Percentiles rank a stretch among this genome's conserved stretches.
Evolutionary conservation across 169 alveolate species (phyloP).

Genomic region (Plasmodium falciparum): DNA sequence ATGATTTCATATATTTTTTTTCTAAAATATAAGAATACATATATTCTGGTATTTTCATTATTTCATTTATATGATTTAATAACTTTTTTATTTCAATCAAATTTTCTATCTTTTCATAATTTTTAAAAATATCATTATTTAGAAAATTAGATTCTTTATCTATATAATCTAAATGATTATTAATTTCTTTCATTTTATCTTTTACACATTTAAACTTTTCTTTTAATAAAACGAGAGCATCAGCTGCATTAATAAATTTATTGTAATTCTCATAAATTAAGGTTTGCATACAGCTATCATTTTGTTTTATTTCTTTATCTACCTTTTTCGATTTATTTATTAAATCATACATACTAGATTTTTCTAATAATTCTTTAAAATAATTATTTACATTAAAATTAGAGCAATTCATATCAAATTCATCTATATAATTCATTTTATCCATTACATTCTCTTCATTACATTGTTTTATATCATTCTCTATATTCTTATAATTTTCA

Average conservation of each 20-base stretch:
- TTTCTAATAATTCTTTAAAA: constrained; percentile 66
- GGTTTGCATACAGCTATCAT: constrained; percentile 88
- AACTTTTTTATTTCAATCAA: constrained; percentile 65
- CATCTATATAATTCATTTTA: constrained; percentile 3
- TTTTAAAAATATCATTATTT: not conserved
- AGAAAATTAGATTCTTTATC: constrained; percentile 30
- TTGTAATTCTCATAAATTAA: constrained; percentile 92
- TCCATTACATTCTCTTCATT: not conserved
- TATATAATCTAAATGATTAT: constrained; percentile 26
- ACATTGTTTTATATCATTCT: not conserved
- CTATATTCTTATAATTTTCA: not conserved
- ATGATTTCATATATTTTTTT: constrained; percentile 26
- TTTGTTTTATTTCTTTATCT: constrained; percentile 74
- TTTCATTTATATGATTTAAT: constrained; percentile 26
- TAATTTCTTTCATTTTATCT: constrained; percentile 49
- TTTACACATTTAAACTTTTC: constrained; percentile 75
- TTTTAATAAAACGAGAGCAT: constrained; percentile 86
- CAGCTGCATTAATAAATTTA: constrained; percentile 91
- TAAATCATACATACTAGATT: constrained; percentile 56
- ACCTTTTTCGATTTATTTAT: constrained; percentile 39
- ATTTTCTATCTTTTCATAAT: constrained; percentile 52
- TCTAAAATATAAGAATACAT: constrained; percentile 28
- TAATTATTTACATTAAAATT: constrained; percentile 68
- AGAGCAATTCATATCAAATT: constrained; percentile 32
- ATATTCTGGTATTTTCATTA: constrained; percentile 61